Evolutionary conservation across 2,329 filamentous ascomycete genomes (phyloP), one percentile per base, ranked within the genome.

Genomic region (Drechmeria coniospora): DNA sequence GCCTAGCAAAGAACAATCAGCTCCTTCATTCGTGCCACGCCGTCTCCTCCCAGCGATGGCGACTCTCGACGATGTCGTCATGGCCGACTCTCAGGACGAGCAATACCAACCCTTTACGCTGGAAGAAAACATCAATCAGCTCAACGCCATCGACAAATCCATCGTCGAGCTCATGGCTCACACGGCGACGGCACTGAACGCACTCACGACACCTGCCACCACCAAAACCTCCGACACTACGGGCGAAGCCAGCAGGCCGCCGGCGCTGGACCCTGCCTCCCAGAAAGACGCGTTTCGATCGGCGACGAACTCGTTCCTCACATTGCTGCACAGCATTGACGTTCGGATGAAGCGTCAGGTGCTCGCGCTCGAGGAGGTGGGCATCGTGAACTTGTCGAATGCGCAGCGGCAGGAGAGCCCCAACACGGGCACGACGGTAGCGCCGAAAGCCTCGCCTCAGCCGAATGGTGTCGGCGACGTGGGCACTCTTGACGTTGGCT

Each of bases 301-400:
- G 4, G 65, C 70, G 1, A 74, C 68, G 39, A 65, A 66, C 29
- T 62, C 69, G 6, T 90, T 87, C 50, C 74, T 90, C 38, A 63
- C 64, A 1, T 74, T 74, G 2, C 61, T 94, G 3, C 80, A 83
- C 36, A 67, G 65, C 6, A 68, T 90, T 27, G 76, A 82, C 44
- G 78, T 84, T 8, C 63, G 71, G 25, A 68, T 92, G 29, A 77
- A 79, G 43, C 50, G 53, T 6, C 53, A 56, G 27, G 76, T 86
- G 25, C 74, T 78, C 47, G 81, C 79, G 0, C 59, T 92, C 4
- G 81, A 92, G 49, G 82, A 92, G 51, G 80, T 79, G 0, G 70
- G 72, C 22, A 80, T 92, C 36, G 70, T 92, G 40, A 59, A 63
- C 46, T 52, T 65, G 19, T 46, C 41, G 31, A 47, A 44, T 25